Percentiles rank a stretch among this genome's conserved stretches.
Conservation (phyloP, 2,329 filamentous ascomycete species). For the Westerdykella aurantiaca region DNA sequence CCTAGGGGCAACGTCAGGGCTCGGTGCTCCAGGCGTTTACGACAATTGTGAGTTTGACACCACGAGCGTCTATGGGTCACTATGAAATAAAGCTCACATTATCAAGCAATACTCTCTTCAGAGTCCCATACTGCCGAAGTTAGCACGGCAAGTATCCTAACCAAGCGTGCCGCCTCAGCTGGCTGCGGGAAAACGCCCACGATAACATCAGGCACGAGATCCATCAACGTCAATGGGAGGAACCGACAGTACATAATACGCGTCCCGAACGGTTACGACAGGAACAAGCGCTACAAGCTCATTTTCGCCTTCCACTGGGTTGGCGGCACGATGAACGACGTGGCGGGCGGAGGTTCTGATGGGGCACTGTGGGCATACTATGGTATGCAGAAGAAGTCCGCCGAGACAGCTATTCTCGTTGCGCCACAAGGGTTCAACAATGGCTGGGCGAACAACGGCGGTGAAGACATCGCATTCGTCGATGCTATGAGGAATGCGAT, state of each 20-base stretch:
- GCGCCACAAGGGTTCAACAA: slow-evolving; percentile 40
- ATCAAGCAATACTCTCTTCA: not conserved
- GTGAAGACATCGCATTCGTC: slow-evolving; percentile 41
- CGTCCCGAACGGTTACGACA: slow-evolving; percentile 40
- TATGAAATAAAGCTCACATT: not conserved
- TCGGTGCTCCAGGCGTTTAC: slow-evolving; percentile 5
- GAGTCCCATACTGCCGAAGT: not conserved
- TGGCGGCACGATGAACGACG: slow-evolving; percentile 36
- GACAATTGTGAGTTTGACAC: slow-evolving; percentile 4
- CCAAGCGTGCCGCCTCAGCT: slow-evolving; percentile 7
- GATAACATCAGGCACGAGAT: slow-evolving; percentile 9
- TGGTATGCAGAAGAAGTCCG: slow-evolving; percentile 34
- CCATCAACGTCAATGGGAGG: slow-evolving; percentile 32
- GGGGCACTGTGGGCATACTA: slow-evolving; percentile 37
- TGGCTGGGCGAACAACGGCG: slow-evolving; percentile 42
- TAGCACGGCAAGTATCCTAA: not conserved
- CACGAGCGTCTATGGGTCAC: not conserved
- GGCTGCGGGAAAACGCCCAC: slow-evolving; percentile 15
- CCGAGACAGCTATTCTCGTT: slow-evolving; percentile 41
- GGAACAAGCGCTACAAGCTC: slow-evolving; percentile 36
- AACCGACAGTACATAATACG: slow-evolving; percentile 38
- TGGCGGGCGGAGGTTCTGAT: slow-evolving; percentile 20
- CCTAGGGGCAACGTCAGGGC: slow-evolving; percentile 5
- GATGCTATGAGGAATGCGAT: slow-evolving; percentile 37
- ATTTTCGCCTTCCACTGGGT: slow-evolving; percentile 43